phyloP scores from a whole-genome alignment of 2,329 filamentous ascomycete genomes.

The Aspergillus ruber region DNA sequence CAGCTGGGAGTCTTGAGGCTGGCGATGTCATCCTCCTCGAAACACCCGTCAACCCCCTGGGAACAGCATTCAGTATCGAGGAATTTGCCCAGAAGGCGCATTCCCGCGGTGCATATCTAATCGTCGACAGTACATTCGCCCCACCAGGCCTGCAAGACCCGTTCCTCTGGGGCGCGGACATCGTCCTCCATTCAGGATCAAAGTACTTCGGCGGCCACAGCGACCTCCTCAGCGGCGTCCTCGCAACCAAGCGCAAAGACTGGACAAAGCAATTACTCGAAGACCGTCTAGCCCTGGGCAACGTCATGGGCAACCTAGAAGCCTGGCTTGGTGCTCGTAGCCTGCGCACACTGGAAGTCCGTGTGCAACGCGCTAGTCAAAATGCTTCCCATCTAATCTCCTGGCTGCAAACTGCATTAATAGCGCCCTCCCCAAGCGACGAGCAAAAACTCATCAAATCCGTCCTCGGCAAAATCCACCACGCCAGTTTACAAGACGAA shows the following conservation, averaged over 20 bases:
- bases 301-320: slow-evolving; percentile 79
- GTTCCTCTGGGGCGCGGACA: slow-evolving; percentile 69
- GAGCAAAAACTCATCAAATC: slow-evolving; percentile 41
- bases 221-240: slow-evolving; percentile 81
- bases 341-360: slow-evolving; percentile 73
- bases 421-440: slow-evolving; percentile 26
- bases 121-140: slow-evolving; percentile 83
- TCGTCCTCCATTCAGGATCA: slow-evolving; percentile 84
- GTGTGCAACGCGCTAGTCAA: slow-evolving; percentile 66
- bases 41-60: slow-evolving; percentile 84
- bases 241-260: slow-evolving; percentile 53
- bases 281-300: slow-evolving; percentile 70
- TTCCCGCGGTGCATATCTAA: slow-evolving; percentile 63
- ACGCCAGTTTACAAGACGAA: slow-evolving; percentile 72
- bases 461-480: slow-evolving; percentile 58
- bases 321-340: slow-evolving; percentile 84
- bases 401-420: slow-evolving; percentile 58
- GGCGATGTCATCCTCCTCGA: slow-evolving; percentile 86
- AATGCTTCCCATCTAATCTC: slow-evolving; percentile 62
- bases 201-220: slow-evolving; percentile 95
- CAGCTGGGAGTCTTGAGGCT: slow-evolving; percentile 56
- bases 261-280: slow-evolving; percentile 54
- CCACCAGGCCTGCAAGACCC: slow-evolving; percentile 84
- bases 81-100: slow-evolving; percentile 66
- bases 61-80: slow-evolving; percentile 65